Percentiles rank a stretch among this genome's conserved stretches.
Conservation (phyloP, 495 filamentous ascomycete genomes). For the Penicillium steckii region DNA sequence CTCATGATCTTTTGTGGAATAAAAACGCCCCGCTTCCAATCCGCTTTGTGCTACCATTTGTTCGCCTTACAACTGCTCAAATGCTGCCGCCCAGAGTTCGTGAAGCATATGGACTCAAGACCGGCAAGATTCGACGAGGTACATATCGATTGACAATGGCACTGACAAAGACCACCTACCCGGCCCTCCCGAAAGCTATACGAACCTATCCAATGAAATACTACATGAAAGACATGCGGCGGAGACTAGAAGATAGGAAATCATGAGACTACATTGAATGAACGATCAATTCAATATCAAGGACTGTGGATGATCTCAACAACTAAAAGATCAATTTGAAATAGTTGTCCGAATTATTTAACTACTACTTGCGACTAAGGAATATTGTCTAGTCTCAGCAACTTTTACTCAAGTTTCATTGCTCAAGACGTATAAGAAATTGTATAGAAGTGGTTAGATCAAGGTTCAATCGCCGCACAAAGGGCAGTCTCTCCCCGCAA, state of each 20-base stretch:
- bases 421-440: too few relatives aligned
- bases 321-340: too few relatives aligned
- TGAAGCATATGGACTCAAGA: constrained; percentile 29
- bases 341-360: too few relatives aligned
- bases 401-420: too few relatives aligned
- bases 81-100: constrained; percentile 27
- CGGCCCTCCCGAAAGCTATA: constrained; percentile 24
- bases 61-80: constrained; percentile 33
- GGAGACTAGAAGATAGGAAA: constrained; percentile 18
- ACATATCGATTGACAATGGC: constrained; percentile 19
- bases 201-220: constrained; percentile 35
- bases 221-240: constrained; percentile 42
- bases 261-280: too few relatives aligned
- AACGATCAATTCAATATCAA: too few relatives aligned
- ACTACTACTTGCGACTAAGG: too few relatives aligned
- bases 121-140: constrained; percentile 6
- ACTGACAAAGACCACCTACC: constrained; percentile 28
- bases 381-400: too few relatives aligned
- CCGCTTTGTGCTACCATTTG: constrained; percentile 21
- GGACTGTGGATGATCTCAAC: too few relatives aligned
- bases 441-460: too few relatives aligned
- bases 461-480: too few relatives aligned
- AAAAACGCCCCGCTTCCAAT: constrained; percentile 21
- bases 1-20: constrained; percentile 30
- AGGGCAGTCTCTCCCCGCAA: too few relatives aligned